Percentiles rank a stretch among this genome's conserved stretches.
Evolutionary conservation across 495 filamentous ascomycete genomes (phyloP).

Genomic region (Staphylotrichum longicolle): DNA sequence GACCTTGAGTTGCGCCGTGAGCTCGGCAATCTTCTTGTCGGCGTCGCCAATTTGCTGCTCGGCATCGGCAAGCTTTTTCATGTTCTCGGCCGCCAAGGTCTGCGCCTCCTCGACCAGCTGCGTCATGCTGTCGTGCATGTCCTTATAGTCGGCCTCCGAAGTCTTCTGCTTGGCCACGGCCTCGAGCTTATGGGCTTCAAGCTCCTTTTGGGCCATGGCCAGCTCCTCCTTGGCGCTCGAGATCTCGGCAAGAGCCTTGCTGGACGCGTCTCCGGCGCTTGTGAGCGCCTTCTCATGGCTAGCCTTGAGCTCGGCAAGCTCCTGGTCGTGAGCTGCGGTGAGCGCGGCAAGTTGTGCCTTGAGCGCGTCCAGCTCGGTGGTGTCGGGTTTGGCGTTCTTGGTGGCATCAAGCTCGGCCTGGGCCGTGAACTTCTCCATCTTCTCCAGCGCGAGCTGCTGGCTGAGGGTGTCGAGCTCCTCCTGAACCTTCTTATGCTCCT

Average conservation of each 20-base stretch:
- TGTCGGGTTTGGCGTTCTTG: slow-evolving; percentile 53
- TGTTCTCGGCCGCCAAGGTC: slow-evolving; percentile 37
- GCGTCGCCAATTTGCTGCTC: slow-evolving; percentile 25
- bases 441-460: slow-evolving; percentile 51
- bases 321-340: slow-evolving; percentile 25
- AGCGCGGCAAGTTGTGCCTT: slow-evolving; percentile 39
- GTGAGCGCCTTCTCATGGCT: slow-evolving; percentile 37
- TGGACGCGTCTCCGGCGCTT: slow-evolving; percentile 29
- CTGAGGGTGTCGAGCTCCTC: slow-evolving; percentile 45
- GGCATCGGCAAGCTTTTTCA: slow-evolving; percentile 32
- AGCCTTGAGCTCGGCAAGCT: slow-evolving; percentile 34
- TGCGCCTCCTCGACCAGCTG: slow-evolving; percentile 51
- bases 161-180: slow-evolving; percentile 45
- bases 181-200: slow-evolving; percentile 45
- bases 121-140: slow-evolving; percentile 55
- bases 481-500: slow-evolving; percentile 39
- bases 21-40: slow-evolving; percentile 46
- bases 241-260: slow-evolving; percentile 38
- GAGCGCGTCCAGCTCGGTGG: slow-evolving; percentile 43
- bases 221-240: slow-evolving; percentile 39
- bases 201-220: slow-evolving; percentile 42
- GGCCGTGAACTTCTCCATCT: slow-evolving; percentile 54
- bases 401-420: slow-evolving; percentile 54
- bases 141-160: slow-evolving; percentile 53
- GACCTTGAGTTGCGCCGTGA: slow-evolving; percentile 48